A percentile compares a stretch with the other conserved stretches of the same genome.
Evolutionary conservation across 2,329 filamentous ascomycete species (phyloP).

Genomic region (Paramyrothecium roridum): DNA sequence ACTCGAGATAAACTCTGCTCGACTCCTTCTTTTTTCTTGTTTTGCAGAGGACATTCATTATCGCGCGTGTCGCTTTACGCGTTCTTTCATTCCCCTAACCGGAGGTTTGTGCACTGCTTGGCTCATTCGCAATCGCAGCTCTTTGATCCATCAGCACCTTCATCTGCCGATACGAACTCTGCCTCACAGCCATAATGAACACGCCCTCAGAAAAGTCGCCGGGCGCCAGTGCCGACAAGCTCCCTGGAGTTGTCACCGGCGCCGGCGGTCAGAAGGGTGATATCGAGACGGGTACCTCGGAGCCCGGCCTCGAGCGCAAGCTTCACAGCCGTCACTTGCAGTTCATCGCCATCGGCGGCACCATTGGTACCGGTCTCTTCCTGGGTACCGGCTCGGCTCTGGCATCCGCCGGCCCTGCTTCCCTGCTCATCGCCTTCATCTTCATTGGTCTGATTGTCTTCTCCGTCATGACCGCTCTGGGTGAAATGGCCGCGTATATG

Average conservation of each 20-base stretch:
- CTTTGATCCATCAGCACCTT: not conserved
- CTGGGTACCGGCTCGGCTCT: slow-evolving; percentile 64
- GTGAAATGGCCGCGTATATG: slow-evolving; percentile 75
- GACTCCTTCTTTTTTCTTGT: not conserved
- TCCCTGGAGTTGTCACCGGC: not conserved
- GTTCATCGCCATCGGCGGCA: slow-evolving; percentile 54
- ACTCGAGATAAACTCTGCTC: not conserved
- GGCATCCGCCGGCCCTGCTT: slow-evolving; percentile 60
- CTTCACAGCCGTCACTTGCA: slow-evolving; percentile 40
- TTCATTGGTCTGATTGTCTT: slow-evolving; percentile 72
- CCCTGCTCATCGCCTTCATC: slow-evolving; percentile 64
- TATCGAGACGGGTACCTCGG: slow-evolving; percentile 29
- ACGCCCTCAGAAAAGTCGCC: slow-evolving; percentile 21
- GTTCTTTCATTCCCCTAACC: not conserved
- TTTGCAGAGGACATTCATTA: not conserved
- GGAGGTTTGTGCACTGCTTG: not conserved
- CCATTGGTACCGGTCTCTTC: slow-evolving; percentile 72
- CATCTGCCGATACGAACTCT: not conserved
- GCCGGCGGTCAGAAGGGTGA: slow-evolving; percentile 19
- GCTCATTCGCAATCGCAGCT: not conserved
- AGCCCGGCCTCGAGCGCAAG: slow-evolving; percentile 32
- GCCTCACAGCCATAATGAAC: not conserved
- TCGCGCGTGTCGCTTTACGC: not conserved
- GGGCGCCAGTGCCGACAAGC: slow-evolving; percentile 22
- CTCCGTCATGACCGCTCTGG: slow-evolving; percentile 68